A percentile compares a stretch with the other conserved stretches of the same genome.
phyloP scores from a whole-genome alignment of 306 rosid genomes.

The Fragaria nilgerrensis region DNA sequence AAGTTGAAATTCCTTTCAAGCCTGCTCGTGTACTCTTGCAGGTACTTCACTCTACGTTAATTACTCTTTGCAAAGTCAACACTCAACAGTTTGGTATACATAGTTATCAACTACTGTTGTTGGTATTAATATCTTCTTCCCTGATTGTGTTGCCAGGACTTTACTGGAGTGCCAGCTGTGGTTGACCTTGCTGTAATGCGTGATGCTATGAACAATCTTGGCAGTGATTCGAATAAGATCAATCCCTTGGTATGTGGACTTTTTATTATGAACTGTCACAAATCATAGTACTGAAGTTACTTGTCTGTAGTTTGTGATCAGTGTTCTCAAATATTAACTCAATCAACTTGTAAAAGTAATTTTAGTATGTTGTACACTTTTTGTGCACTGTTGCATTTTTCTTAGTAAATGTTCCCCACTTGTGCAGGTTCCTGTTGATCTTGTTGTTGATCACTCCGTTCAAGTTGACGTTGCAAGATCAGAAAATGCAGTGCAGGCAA shows the following conservation, averaged over 20 bases:
- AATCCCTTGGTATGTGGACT: constrained; percentile 71
- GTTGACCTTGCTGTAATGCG: constrained; percentile 97
- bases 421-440: constrained; percentile 90
- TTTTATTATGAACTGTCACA: constrained; percentile 2
- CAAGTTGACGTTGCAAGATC: constrained; percentile 88
- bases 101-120: background rate
- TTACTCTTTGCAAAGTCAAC: background rate
- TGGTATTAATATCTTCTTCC: background rate
- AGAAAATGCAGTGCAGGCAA: constrained; percentile 84
- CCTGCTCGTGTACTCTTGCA: constrained; percentile 94
- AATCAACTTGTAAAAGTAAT: constrained; percentile 4
- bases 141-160: constrained; percentile 52
- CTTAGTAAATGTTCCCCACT: background rate
- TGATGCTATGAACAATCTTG: constrained; percentile 92
- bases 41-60: constrained; percentile 37
- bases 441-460: constrained; percentile 90
- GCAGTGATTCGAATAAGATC: constrained; percentile 85
- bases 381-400: constrained; percentile 20
- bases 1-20: constrained; percentile 91
- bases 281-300: background rate
- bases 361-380: background rate
- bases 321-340: constrained; percentile 5
- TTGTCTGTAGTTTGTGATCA: background rate
- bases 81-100: constrained; percentile 4
- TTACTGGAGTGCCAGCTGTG: constrained; percentile 91